phyloP scores from a whole-genome alignment of 495 filamentous ascomycete genomes.

The Podospora fimiseda region DNA sequence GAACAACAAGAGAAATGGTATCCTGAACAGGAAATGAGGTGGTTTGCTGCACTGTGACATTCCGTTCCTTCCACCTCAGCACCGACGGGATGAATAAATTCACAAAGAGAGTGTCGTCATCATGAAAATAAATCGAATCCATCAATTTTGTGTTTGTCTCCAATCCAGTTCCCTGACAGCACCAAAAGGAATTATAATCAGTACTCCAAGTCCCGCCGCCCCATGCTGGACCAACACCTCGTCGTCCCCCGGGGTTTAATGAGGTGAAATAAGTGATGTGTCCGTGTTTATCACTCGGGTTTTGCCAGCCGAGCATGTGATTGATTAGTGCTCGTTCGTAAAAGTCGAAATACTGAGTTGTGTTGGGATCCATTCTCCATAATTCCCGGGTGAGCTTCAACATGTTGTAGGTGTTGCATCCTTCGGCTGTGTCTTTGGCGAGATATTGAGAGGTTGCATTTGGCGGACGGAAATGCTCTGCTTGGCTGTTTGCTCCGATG shows the following conservation, averaged over 20 bases:
- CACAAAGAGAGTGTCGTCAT: slow-evolving; percentile 21
- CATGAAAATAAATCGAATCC: slow-evolving; percentile 18
- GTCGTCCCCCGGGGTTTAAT: slow-evolving; percentile 27
- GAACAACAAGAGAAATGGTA: slow-evolving; percentile 21
- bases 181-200: slow-evolving; percentile 21
- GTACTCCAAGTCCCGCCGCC: slow-evolving; percentile 21
- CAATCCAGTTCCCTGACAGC: slow-evolving; percentile 18
- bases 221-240: slow-evolving; percentile 20
- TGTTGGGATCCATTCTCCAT: slow-evolving; percentile 21
- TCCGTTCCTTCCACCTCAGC: slow-evolving; percentile 24
- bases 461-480: slow-evolving; percentile 32
- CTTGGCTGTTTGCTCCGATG: slow-evolving; percentile 36
- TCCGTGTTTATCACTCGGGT: slow-evolving; percentile 26
- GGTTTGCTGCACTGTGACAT: slow-evolving; percentile 23
- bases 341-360: slow-evolving; percentile 33
- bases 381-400: slow-evolving; percentile 36
- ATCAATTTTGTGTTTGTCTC: slow-evolving; percentile 21
- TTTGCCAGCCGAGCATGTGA: slow-evolving; percentile 31
- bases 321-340: slow-evolving; percentile 35
- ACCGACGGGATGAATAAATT: slow-evolving; percentile 31
- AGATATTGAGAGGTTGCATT: slow-evolving; percentile 31
- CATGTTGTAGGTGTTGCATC: slow-evolving; percentile 39
- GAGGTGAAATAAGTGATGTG: slow-evolving; percentile 36
- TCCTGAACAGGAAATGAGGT: slow-evolving; percentile 26
- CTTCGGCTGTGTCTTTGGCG: slow-evolving; percentile 28